phyloP scores from a whole-genome alignment of 805 yeast species.

The Kodamaea neixiangensis region DNA sequence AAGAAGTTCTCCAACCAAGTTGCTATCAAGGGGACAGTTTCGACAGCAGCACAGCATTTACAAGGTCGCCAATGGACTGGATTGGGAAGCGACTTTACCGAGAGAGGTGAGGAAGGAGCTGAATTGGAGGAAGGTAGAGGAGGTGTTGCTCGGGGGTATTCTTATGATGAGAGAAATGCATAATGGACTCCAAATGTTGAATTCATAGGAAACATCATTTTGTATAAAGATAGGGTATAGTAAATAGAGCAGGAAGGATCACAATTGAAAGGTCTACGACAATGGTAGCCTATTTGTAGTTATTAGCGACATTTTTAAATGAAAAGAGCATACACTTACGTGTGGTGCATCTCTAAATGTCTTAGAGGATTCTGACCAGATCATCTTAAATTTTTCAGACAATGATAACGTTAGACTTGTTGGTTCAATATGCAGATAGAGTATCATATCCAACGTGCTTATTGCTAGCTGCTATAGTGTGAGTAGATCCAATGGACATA shows the following conservation, averaged over 20 bases:
- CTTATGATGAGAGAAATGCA: slow-evolving; percentile 24
- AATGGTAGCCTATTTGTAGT: no score
- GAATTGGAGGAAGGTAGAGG: slow-evolving; percentile 75
- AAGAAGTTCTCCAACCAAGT: slow-evolving; percentile 59
- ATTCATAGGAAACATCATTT: no score
- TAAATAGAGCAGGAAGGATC: no score
- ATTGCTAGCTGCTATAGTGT: not conserved
- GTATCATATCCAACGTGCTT: not conserved
- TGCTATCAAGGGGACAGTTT: slow-evolving; percentile 72
- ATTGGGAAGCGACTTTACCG: slow-evolving; percentile 77
- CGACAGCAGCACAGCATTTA: slow-evolving; percentile 81
- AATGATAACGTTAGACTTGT: not conserved
- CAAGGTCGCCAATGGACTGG: slow-evolving; percentile 86
- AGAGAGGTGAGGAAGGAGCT: slow-evolving; percentile 63
- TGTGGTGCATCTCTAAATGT: no score
- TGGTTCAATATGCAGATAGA: not conserved
- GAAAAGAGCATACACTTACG: no score
- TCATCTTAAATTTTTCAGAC: not conserved
- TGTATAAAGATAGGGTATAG: no score
- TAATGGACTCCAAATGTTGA: no score
- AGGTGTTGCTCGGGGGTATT: slow-evolving; percentile 91
- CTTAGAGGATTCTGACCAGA: not conserved
- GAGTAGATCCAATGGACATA: not conserved
- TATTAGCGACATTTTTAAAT: no score
- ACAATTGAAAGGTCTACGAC: no score